phyloP scores from a whole-genome alignment of 169 alveolate species.

The Plasmodium ovale region DNA sequence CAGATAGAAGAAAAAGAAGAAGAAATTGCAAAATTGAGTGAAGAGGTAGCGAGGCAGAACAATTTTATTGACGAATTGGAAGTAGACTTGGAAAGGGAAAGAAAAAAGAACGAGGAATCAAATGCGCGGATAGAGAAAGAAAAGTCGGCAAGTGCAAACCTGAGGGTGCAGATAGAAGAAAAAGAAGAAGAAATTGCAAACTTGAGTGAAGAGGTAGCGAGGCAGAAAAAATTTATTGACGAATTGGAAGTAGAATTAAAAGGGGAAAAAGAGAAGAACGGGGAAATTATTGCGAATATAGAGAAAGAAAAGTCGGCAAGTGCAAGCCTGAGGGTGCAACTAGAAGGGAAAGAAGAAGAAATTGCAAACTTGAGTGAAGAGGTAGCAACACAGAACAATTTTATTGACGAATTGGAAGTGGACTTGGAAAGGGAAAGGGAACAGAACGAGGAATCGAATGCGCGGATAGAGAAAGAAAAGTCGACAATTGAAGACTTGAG shows the following conservation, averaged over 20 bases:
- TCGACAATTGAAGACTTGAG: neutral
- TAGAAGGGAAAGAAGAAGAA: constrained; percentile 28
- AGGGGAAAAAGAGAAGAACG: neutral
- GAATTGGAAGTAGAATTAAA: neutral
- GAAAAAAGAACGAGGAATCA: neutral
- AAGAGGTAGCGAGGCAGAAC: neutral
- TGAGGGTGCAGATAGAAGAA: neutral
- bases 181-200: neutral
- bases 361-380: neutral
- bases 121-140: neutral
- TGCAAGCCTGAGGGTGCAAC: neutral
- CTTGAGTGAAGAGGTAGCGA: neutral
- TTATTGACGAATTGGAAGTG: neutral
- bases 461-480: neutral
- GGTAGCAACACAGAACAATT: constrained; percentile 1
- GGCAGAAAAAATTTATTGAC: neutral
- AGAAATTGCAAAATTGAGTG: neutral
- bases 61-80: constrained; percentile 5
- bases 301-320: neutral
- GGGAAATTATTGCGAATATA: neutral
- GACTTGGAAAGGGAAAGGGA: neutral
- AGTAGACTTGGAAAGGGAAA: neutral
- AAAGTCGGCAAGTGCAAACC: neutral
- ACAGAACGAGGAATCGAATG: neutral
- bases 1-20: constrained; percentile 15